Conservation (phyloP, 352 stramenopile species). For the Globisporangium takayamanum region DNA sequence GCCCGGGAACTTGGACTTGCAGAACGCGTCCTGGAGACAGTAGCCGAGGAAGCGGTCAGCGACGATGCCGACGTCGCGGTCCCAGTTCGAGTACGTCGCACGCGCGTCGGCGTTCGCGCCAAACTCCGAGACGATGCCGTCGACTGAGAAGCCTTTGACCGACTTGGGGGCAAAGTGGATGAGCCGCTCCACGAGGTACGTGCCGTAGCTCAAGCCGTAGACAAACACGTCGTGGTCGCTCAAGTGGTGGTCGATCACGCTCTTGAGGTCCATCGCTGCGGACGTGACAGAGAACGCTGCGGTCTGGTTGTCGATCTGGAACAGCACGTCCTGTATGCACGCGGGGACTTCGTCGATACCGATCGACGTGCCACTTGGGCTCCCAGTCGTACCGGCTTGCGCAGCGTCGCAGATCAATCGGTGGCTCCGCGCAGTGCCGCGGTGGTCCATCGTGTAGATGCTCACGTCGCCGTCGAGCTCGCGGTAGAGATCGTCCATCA, state of each 20-base stretch:
- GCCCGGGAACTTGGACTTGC: conserved; percentile 53
- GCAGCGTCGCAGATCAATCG: conserved; percentile 49
- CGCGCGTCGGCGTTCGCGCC: conserved; percentile 40
- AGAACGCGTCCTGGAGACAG: conserved; percentile 55
- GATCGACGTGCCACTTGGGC: conserved; percentile 42
- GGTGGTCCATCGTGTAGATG: conserved; percentile 67
- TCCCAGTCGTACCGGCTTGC: conserved; percentile 39
- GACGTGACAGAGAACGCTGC: conserved; percentile 68
- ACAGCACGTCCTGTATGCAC: conserved; percentile 66
- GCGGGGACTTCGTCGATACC: conserved; percentile 45
- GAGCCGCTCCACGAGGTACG: conserved; percentile 58
- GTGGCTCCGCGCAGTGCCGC: conserved; percentile 52
- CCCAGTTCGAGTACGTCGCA: conserved; percentile 78
- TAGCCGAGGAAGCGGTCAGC: conserved; percentile 45
- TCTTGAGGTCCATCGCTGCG: conserved; percentile 54
- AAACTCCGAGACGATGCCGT: conserved; percentile 63
- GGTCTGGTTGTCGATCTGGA: conserved; percentile 70
- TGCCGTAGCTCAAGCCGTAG: conserved; percentile 78
- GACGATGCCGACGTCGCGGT: conserved; percentile 62
- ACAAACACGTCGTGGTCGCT: conserved; percentile 53
- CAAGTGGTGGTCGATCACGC: conserved; percentile 39
- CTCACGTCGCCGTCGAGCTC: conserved; percentile 42
- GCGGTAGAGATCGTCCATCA: conserved; percentile 54
- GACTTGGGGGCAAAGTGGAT: conserved; percentile 43
- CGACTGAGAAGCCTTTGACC: conserved; percentile 46